These are phyloP conservation scores for Curvularia verruculosa DNA, from an alignment of 2,329 filamentous ascomycete species.

Conservation along the genomic window DNA sequence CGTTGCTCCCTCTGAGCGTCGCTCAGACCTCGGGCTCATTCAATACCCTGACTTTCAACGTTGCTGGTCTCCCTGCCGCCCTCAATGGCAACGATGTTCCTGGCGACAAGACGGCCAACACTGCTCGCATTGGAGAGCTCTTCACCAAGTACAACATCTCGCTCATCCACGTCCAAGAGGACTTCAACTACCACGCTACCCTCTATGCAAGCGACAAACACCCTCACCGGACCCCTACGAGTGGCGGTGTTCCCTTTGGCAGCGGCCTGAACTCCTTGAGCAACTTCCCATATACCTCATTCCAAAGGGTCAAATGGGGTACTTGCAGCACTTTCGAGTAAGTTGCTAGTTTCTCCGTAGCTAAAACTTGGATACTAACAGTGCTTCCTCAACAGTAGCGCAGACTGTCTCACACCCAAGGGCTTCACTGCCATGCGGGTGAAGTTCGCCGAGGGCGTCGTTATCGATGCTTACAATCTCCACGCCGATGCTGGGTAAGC, in stretches of 20 bases:
- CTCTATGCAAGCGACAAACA: slow-evolving; percentile 67
- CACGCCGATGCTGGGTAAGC: slow-evolving; percentile 67
- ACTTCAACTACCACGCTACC: slow-evolving; percentile 69
- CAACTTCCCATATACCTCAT: slow-evolving; percentile 63
- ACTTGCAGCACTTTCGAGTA: slow-evolving; percentile 57
- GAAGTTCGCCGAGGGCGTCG: slow-evolving; percentile 59
- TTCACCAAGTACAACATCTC: slow-evolving; percentile 65
- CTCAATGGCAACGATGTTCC: slow-evolving; percentile 66
- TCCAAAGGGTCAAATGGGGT: slow-evolving; percentile 65
- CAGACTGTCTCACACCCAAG: slow-evolving; percentile 71
- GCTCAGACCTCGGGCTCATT: slow-evolving; percentile 53
- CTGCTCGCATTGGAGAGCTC: slow-evolving; percentile 61
- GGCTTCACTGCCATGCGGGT: slow-evolving; percentile 72
- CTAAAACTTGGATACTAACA: not conserved
- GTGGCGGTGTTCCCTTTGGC: slow-evolving; percentile 68
- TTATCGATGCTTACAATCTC: slow-evolving; percentile 69
- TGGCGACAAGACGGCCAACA: slow-evolving; percentile 66
- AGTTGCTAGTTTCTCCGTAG: not conserved
- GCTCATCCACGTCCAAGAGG: slow-evolving; percentile 70
- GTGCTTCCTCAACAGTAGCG: slow-evolving; percentile 45
- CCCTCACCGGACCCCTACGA: slow-evolving; percentile 66
- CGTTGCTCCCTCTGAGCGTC: slow-evolving; percentile 11
- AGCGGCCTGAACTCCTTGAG: slow-evolving; percentile 69
- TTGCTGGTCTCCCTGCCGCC: slow-evolving; percentile 64
- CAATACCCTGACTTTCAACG: slow-evolving; percentile 63